These are phyloP conservation scores for Craspedostauros australis DNA, from an alignment of 108 stramenopile genomes.

Conservation along the genomic window DNA sequence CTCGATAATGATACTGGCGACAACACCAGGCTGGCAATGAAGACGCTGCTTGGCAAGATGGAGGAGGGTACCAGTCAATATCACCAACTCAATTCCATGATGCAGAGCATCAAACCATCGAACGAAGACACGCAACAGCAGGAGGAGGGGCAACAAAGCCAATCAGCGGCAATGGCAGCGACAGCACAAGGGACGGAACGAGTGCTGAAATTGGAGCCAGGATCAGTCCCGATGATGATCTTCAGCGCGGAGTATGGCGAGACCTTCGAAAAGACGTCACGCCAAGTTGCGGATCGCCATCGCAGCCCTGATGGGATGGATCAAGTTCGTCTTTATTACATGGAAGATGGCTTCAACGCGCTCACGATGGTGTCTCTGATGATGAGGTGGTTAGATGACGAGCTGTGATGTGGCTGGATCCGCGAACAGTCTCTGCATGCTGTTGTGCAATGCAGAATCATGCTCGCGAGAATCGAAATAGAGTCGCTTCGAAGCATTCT, in stretches of 20 bases:
- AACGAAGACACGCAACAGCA: background rate
- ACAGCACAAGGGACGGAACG: background rate
- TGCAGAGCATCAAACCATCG: background rate
- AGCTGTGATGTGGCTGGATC: no score
- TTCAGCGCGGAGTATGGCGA: conserved; percentile 2
- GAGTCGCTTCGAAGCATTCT: no score
- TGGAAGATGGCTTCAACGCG: no score
- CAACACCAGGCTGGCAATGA: background rate
- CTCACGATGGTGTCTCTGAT: no score
- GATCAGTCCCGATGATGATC: conserved; percentile 49
- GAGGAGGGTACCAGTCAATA: background rate
- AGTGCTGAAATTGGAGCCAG: conserved; percentile 39
- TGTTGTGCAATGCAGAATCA: no score
- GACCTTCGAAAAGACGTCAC: background rate
- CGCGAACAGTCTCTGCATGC: no score
- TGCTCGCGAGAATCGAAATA: no score
- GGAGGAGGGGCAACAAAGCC: conserved; percentile 3
- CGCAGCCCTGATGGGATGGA: conserved; percentile 18
- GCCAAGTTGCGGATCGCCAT: conserved; percentile 17
- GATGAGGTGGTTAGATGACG: no score
- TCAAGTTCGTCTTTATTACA: no score
- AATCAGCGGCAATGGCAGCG: background rate
- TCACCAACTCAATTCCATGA: background rate
- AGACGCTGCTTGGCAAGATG: background rate
- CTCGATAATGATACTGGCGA: background rate